phyloP scores from a whole-genome alignment of 495 filamentous ascomycete genomes.

The Daldinia concentrica region DNA sequence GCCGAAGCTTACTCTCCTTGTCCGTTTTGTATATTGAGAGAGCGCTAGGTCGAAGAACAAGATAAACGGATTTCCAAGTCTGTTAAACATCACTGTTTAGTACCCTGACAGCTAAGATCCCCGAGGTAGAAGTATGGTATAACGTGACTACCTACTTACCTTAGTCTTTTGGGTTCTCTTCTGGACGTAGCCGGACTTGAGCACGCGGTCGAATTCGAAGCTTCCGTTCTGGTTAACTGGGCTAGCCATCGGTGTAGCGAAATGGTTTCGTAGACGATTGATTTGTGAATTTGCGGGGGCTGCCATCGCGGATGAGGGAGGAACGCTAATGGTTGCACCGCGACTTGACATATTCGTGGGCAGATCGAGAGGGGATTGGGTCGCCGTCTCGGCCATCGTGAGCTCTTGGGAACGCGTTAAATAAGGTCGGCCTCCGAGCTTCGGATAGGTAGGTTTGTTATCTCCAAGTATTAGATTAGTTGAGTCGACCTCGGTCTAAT shows the following conservation, averaged over 20 bases:
- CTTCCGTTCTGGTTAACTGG: conserved; percentile 95
- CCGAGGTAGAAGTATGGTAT: not conserved
- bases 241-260: conserved; percentile 57
- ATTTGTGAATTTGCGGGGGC: conserved; percentile 33
- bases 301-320: conserved; percentile 34
- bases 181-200: conserved; percentile 85
- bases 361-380: conserved; percentile 33
- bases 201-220: conserved; percentile 91
- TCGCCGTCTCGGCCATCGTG: conserved; percentile 40
- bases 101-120: conserved; percentile 34
- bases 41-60: conserved; percentile 92
- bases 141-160: conserved; percentile 59
- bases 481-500: conserved; percentile 17
- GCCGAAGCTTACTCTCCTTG: conserved; percentile 85
- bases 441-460: not conserved
- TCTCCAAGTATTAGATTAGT: conserved; percentile 32
- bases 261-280: conserved; percentile 63
- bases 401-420: conserved; percentile 1
- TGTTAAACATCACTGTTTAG: conserved; percentile 54
- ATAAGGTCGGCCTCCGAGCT: not conserved
- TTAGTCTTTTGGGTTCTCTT: conserved; percentile 95
- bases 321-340: conserved; percentile 37
- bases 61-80: conserved; percentile 88
- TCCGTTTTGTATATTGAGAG: conserved; percentile 95
- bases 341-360: conserved; percentile 28